A percentile compares a stretch with the other conserved stretches of the same genome.
These are phyloP conservation scores for Microcyclospora pomicola DNA, from an alignment of 2,329 filamentous ascomycete genomes.

Conservation along the genomic window DNA sequence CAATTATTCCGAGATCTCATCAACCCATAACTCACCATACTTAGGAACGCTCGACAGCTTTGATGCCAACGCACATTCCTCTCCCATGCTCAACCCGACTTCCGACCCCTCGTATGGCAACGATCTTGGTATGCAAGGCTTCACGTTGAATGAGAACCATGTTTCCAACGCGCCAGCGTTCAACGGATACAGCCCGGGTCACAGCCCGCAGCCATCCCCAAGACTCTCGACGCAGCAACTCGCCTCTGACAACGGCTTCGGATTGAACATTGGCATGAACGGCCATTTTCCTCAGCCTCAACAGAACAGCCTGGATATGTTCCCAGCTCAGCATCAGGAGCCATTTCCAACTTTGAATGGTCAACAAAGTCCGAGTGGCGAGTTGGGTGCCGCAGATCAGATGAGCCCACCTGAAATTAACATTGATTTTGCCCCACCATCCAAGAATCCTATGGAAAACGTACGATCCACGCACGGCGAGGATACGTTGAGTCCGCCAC, in stretches of 20 bases:
- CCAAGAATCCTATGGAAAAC: conserved; percentile 27
- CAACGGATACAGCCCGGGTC: conserved; percentile 11
- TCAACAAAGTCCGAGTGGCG: conserved; percentile 31
- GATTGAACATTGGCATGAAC: conserved; percentile 33
- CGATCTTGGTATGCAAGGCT: conserved; percentile 61
- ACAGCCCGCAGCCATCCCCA: conserved; percentile 55
- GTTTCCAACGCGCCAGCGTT: conserved; percentile 23
- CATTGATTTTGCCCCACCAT: conserved; percentile 74
- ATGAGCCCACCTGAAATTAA: conserved; percentile 93
- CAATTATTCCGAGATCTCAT: conserved; percentile 67
- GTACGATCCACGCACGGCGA: conserved; percentile 44
- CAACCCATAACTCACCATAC: conserved; percentile 67
- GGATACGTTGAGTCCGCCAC: conserved; percentile 73
- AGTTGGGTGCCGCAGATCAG: conserved; percentile 54
- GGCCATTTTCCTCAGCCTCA: conserved; percentile 32
- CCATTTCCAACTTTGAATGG: conserved; percentile 35
- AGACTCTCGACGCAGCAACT: conserved; percentile 52
- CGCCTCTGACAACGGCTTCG: conserved; percentile 31
- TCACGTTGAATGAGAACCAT: conserved; percentile 61
- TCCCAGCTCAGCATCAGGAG: conserved; percentile 34
- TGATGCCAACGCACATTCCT: conserved; percentile 59
- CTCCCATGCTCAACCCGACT: conserved; percentile 61
- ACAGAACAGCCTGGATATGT: conserved; percentile 36
- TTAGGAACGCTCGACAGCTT: conserved; percentile 66
- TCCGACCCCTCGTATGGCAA: conserved; percentile 67